Base-by-base conservation (phyloP, 805 yeast species). In the Metschnikowia cubensis region DNA sequence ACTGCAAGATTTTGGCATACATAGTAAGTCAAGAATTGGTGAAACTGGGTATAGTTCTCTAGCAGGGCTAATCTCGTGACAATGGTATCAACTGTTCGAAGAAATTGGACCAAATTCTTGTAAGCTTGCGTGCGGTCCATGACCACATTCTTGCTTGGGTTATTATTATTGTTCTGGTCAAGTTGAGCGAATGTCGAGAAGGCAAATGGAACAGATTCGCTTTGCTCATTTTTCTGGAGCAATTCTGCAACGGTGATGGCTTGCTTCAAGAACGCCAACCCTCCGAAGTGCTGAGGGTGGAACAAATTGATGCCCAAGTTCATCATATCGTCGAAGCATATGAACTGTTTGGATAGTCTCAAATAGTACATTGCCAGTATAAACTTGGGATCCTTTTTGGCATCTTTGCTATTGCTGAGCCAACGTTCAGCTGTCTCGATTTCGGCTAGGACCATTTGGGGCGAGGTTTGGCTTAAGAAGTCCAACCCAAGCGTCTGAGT, bases 401-500 rank as follows among this genome's bases (percentile, higher is more conserved):
- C 49, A 4, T 58, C 48, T 10, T 50, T 2, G 53, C 38, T 29
- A 51, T 55, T 32, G 62, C 55, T 42, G 6, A 75, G 53, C 71
- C 73, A 73, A 1, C 45, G 52, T 0, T 74, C 60, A 1, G 78
- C 60, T 6, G 51, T 51, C 3, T 69, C 63, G 6, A 82, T 50
- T n/a, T 63, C 68, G 6, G 58, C 55, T 4, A 60, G 32, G 0
- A 69, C 62, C 6, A 57, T 53, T 17, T 57, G 59, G 3, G 61
- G 46, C 11, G 63, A 50, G 6, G 69, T 59, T 42, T 57, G 61
- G 13, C 46, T 43, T 42, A 71, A 62, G 47, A 67, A 68, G 52
- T 55, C 59, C 75, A 73, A 58, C 35, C 81, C 83, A 83, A 84
- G 81, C 13, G 75, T 73, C 56, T 84, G 80, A 1, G 85, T 79